These are phyloP conservation scores for Aspergillus sp. DNA, from an alignment of 2,329 filamentous ascomycete genomes.

Conservation along the genomic window DNA sequence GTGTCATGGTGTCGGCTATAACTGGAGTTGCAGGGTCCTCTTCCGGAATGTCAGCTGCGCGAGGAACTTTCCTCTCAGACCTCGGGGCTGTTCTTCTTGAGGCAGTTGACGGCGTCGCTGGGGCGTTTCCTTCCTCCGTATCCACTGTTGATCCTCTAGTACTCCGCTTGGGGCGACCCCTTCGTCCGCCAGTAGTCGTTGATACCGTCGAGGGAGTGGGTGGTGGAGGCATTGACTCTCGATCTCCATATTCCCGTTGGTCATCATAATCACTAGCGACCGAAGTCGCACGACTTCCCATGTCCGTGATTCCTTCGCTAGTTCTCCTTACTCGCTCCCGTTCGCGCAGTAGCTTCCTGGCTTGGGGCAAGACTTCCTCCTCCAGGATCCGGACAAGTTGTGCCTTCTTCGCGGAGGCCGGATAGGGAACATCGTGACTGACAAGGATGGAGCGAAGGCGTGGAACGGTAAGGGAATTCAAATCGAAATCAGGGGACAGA, in stretches of 20 bases:
- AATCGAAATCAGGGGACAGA: constrained; percentile 81
- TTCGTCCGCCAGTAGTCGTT: constrained; percentile 52
- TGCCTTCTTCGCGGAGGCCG: constrained; percentile 84
- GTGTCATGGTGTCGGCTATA: constrained; percentile 26
- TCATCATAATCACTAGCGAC: constrained; percentile 57
- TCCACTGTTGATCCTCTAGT: constrained; percentile 42
- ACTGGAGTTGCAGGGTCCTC: constrained; percentile 28
- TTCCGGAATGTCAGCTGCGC: constrained; percentile 28
- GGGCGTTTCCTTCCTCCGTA: constrained; percentile 23
- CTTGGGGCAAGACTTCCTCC: constrained; percentile 71
- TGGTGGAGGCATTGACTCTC: constrained; percentile 43
- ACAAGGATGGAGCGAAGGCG: constrained; percentile 87
- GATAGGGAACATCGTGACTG: constrained; percentile 78
- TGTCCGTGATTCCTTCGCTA: constrained; percentile 74
- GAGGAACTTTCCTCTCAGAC: constrained; percentile 29
- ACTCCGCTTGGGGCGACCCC: constrained; percentile 46
- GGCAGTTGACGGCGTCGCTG: constrained; percentile 21
- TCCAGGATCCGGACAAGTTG: constrained; percentile 83
- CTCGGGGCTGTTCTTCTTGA: constrained; percentile 29
- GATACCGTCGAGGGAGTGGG: constrained; percentile 45
- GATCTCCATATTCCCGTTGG: constrained; percentile 53
- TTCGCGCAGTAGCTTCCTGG: constrained; percentile 68
- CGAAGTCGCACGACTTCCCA: constrained; percentile 62
- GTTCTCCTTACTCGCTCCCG: constrained; percentile 78
- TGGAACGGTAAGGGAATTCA: constrained; percentile 76